These are phyloP conservation scores for Candida glucosophila DNA, from an alignment of 1,139 yeast species.

Conservation along the genomic window DNA sequence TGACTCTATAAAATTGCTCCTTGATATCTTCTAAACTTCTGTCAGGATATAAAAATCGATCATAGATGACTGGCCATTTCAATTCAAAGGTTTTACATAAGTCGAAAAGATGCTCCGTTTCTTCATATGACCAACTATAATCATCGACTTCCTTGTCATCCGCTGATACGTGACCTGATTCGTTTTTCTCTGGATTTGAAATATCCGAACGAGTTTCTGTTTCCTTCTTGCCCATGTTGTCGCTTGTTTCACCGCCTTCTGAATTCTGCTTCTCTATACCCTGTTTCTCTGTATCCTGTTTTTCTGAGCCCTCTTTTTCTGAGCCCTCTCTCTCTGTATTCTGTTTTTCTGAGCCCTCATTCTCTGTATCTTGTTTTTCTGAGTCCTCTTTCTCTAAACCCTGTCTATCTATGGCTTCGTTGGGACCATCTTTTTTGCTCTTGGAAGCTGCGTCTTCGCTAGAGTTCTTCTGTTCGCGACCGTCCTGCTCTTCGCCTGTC, in stretches of 20 bases:
- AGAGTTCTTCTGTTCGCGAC: slow-evolving; percentile 4
- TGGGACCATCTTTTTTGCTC: slow-evolving; percentile 1
- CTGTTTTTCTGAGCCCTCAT: slow-evolving; percentile 1
- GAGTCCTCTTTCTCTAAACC: no score
- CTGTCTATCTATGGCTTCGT: slow-evolving; percentile 1
- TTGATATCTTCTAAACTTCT: slow-evolving; percentile 71
- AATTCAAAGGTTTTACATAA: slow-evolving; percentile 68
- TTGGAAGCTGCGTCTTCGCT: not conserved
- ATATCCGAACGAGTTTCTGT: no score
- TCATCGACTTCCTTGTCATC: slow-evolving; percentile 4
- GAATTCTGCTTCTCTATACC: slow-evolving; percentile 1
- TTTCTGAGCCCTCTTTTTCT: slow-evolving; percentile 2
- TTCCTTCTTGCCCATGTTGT: slow-evolving; percentile 2
- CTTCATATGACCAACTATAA: slow-evolving; percentile 60
- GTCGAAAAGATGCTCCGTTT: slow-evolving; percentile 68
- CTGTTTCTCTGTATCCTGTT: slow-evolving; percentile 4
- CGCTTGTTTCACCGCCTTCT: slow-evolving; percentile 1
- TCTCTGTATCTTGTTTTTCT: slow-evolving; percentile 3
- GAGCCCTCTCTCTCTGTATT: slow-evolving; percentile 1
- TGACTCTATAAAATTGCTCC: slow-evolving; percentile 59
- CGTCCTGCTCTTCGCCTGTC: slow-evolving; percentile 4
- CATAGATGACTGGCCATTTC: slow-evolving; percentile 80
- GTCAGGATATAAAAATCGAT: slow-evolving; percentile 45
- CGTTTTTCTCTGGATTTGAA: not conserved
- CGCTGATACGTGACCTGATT: not conserved